Conservation (phyloP, 2,329 filamentous ascomycete species). For the Keithomyces neogunnii region DNA sequence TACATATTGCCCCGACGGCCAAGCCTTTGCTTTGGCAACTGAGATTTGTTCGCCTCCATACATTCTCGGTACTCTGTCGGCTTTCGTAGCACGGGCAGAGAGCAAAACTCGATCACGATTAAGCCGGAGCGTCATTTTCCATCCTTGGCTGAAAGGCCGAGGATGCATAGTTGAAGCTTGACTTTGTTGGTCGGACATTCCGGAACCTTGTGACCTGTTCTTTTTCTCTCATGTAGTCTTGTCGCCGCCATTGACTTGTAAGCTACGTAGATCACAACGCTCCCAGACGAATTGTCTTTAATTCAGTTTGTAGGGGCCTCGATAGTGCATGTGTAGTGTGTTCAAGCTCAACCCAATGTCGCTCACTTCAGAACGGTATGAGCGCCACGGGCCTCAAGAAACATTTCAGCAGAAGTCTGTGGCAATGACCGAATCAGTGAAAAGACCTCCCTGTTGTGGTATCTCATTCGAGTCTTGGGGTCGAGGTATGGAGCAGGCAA, state of each 20-base stretch:
- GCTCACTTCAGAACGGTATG: conserved; percentile 84
- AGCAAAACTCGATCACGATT: conserved; percentile 77
- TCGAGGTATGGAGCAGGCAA: conserved; percentile 87
- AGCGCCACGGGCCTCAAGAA: conserved; percentile 80
- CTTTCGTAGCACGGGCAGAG: conserved; percentile 54
- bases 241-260: neutral
- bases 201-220: conserved; percentile 5
- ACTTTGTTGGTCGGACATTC: conserved; percentile 83
- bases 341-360: neutral
- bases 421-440: conserved; percentile 69
- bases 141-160: conserved; percentile 66
- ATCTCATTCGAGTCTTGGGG: conserved; percentile 87
- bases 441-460: conserved; percentile 91
- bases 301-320: neutral
- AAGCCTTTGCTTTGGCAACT: conserved; percentile 50
- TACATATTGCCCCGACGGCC: conserved; percentile 44
- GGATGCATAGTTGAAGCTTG: conserved; percentile 89
- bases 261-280: neutral
- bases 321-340: neutral
- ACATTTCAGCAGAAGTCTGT: conserved; percentile 77
- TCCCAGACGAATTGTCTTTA: neutral
- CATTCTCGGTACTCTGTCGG: conserved; percentile 75
- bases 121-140: conserved; percentile 97
- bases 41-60: conserved; percentile 50
- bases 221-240: neutral